A percentile compares a stretch with the other conserved stretches of the same genome.
Evolutionary conservation across 1,284 basidiomycete species (phyloP).

Genomic region (Agaricales sp.): DNA sequence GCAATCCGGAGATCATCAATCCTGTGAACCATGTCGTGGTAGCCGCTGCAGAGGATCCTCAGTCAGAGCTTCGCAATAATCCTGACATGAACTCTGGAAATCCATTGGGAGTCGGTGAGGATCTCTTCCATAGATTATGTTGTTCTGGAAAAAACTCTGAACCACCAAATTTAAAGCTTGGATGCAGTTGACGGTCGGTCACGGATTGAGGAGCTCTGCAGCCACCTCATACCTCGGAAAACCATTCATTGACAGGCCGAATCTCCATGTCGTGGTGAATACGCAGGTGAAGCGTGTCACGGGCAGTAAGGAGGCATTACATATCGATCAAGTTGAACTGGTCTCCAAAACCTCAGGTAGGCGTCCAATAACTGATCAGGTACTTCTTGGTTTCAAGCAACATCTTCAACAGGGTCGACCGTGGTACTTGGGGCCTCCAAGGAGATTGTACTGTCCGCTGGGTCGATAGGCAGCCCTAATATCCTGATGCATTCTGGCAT

Average conservation of each 20-base stretch:
- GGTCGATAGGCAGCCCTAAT: slow-evolving; percentile 5
- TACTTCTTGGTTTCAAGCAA: not conserved
- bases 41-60: not conserved
- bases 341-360: not conserved
- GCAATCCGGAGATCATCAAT: not conserved
- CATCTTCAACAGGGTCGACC: not conserved
- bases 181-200: not conserved
- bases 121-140: not conserved
- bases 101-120: not conserved
- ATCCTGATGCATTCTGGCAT: slow-evolving; percentile 18
- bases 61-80: not conserved
- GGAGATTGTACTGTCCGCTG: not conserved
- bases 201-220: not conserved
- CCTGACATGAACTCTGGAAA: not conserved
- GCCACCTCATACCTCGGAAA: not conserved
- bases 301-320: not conserved
- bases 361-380: too few species aligned
- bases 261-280: slow-evolving; percentile 1
- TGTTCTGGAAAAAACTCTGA: too few species aligned
- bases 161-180: not conserved
- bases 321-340: not conserved
- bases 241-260: not conserved
- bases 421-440: not conserved
- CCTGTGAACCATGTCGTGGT: not conserved
- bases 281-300: not conserved